Percentiles rank a stretch among this genome's conserved stretches.
Conservation (phyloP, 306 rosid species). For the Malus sylvestris region DNA sequence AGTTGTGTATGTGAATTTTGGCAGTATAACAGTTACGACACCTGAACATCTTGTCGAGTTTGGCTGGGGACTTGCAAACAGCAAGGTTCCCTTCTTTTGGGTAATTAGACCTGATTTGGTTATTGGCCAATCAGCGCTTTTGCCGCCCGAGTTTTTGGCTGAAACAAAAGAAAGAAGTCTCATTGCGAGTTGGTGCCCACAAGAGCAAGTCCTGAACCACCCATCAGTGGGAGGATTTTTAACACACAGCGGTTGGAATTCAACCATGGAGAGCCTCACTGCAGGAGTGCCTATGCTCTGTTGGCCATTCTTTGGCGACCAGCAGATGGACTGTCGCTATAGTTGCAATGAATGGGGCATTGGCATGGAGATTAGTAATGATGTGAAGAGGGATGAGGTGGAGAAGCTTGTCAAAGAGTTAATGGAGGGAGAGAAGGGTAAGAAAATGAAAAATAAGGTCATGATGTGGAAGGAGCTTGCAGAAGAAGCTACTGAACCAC, state of each 20-base stretch:
- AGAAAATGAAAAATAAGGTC: too few relatives aligned
- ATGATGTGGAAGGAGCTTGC: too few relatives aligned
- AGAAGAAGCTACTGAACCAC: too few relatives aligned
- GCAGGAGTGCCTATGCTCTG: background rate
- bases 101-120: background rate
- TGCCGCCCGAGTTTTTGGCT: background rate
- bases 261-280: background rate
- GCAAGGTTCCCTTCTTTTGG: background rate
- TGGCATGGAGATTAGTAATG: background rate
- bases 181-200: background rate
- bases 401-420: background rate
- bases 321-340: too few relatives aligned
- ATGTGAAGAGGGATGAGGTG: background rate
- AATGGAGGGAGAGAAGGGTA: too few relatives aligned
- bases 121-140: background rate
- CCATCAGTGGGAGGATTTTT: background rate
- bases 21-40: background rate
- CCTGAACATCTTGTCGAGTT: background rate
- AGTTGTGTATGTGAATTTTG: background rate
- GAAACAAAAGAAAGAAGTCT: background rate
- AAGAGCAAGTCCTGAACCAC: background rate
- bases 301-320: background rate
- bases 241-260: background rate
- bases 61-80: background rate
- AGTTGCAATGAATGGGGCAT: background rate